Evolutionary conservation across 306 rosid genomes (phyloP).

Genomic region (Malus fusca): DNA sequence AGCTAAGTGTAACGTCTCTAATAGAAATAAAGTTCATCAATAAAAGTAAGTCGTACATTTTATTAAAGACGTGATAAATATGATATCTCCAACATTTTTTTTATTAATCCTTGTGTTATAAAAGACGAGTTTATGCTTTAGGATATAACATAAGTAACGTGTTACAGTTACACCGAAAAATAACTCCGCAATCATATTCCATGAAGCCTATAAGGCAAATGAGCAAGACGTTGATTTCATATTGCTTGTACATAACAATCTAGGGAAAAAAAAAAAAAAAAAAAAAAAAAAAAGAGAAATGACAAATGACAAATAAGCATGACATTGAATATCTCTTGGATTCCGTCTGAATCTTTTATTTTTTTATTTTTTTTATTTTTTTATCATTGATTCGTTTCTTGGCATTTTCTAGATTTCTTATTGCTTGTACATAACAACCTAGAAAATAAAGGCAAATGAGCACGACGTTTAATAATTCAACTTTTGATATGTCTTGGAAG

Average conservation of each 20-base stretch:
- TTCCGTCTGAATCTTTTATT: neutral
- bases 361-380: neutral
- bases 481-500: neutral
- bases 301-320: neutral
- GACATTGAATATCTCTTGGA: neutral
- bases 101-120: no score
- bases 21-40: no score
- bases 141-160: no score
- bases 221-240: neutral
- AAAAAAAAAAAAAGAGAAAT: no score
- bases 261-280: no score
- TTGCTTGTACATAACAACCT: neutral
- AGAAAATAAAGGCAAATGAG: neutral
- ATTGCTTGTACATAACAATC: neutral
- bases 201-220: neutral
- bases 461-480: neutral
- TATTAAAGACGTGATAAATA: no score
- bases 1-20: no score
- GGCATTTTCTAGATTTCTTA: neutral
- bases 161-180: no score
- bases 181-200: no score
- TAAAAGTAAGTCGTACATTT: no score
- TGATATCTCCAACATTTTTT: no score
- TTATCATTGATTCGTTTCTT: neutral
- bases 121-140: no score